Conservation (phyloP, 2,329 filamentous ascomycete genomes). For the Sphaerulina populicola region DNA sequence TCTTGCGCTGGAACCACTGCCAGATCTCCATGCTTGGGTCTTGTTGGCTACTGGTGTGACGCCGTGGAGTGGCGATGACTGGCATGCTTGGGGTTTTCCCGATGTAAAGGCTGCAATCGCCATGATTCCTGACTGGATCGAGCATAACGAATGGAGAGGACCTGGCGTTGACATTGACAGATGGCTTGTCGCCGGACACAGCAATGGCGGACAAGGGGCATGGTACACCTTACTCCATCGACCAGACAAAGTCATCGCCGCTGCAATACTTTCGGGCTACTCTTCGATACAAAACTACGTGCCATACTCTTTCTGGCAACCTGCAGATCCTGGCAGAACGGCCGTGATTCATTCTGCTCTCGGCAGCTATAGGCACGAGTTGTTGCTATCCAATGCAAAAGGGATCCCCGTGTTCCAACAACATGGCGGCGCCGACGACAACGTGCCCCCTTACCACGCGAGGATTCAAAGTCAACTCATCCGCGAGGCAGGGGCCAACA, state of each 20-base stretch:
- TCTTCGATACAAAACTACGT: conserved; percentile 53
- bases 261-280: conserved; percentile 51
- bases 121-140: conserved; percentile 46
- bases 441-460: conserved; percentile 52
- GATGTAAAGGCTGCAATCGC: conserved; percentile 48
- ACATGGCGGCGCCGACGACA: conserved; percentile 50
- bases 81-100: conserved; percentile 52
- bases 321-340: conserved; percentile 44
- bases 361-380: conserved; percentile 48
- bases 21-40: conserved; percentile 49
- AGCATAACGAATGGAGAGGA: conserved; percentile 42
- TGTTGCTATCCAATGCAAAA: conserved; percentile 45
- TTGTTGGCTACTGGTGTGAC: conserved; percentile 51
- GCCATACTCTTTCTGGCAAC: conserved; percentile 49
- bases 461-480: conserved; percentile 46
- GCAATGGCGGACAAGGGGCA: conserved; percentile 53
- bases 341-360: conserved; percentile 44
- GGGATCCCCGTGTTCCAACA: conserved; percentile 50
- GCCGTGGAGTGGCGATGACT: conserved; percentile 53
- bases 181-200: conserved; percentile 51
- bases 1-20: conserved; percentile 43
- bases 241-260: conserved; percentile 50
- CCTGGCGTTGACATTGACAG: conserved; percentile 39
- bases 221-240: conserved; percentile 51
- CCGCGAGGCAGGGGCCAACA: conserved; percentile 36